Percentiles rank a stretch among this genome's conserved stretches.
Evolutionary conservation across 116 monocot species (phyloP).

Genomic region (Trichopus zeylanicus): DNA sequence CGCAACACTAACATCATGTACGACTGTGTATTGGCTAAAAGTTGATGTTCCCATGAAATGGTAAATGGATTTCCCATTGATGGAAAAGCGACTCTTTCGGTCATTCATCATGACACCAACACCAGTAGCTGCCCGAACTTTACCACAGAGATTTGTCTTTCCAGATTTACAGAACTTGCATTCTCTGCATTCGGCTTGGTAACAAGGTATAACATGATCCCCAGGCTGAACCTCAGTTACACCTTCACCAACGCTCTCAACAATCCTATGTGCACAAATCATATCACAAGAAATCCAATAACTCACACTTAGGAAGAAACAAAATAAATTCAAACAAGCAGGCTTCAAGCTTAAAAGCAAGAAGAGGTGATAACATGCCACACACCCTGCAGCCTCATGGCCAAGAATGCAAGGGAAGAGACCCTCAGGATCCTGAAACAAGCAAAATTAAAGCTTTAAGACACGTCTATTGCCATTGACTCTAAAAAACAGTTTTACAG

Average conservation of each 20-base stretch:
- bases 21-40: slow-evolving; percentile 96
- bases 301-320: too few relatives aligned
- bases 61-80: slow-evolving; percentile 82
- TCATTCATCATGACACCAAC: slow-evolving; percentile 98
- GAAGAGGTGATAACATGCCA: neutral
- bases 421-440: slow-evolving; percentile 88
- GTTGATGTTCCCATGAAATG: slow-evolving; percentile 99
- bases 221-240: slow-evolving; percentile 93
- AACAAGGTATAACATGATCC: slow-evolving; percentile 98
- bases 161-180: slow-evolving; percentile 98
- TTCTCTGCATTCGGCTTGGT: slow-evolving; percentile 94
- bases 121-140: slow-evolving; percentile 91
- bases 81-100: slow-evolving; percentile 77
- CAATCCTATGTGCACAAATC: slow-evolving; percentile 36
- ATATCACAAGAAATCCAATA: too few relatives aligned
- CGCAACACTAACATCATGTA: slow-evolving; percentile 99
- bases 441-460: neutral
- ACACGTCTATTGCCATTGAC: too few relatives aligned
- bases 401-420: slow-evolving; percentile 99
- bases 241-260: slow-evolving; percentile 98
- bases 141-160: slow-evolving; percentile 96
- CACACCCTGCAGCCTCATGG: slow-evolving; percentile 96
- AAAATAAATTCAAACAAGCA: neutral
- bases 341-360: neutral
- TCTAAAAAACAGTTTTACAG: too few relatives aligned